Base-by-base conservation (phyloP, 1,139 yeast genomes). In the Nakaseomyces delphensis region DNA sequence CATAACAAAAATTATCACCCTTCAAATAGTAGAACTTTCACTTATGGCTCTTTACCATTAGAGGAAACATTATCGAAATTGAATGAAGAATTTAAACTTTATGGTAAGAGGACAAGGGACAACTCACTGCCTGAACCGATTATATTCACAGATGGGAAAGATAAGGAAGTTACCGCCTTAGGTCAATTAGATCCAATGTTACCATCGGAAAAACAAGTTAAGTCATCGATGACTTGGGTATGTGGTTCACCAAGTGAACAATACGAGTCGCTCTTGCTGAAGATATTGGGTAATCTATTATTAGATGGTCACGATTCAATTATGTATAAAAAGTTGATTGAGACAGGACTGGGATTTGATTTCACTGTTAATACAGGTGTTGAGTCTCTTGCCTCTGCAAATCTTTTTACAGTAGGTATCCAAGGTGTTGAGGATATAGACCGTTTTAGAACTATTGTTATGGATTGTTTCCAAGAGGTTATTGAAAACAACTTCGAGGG, bases 271-370 rank as follows among this genome's bases (percentile, higher is more conserved):
- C 83, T 89, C 60, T 71, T 84, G 40, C 70, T 91, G 74, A 82
- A 79, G 47, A 68, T 89, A 5, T 67, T 89, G 39, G 77, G 84
- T 19, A 76, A 80, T 14, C 67, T 93, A 45, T 67, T 93, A 30
- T 76, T 83, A 53, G 96, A 86, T 59, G 97, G 98, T 1, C 97
- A 89, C 57, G 82, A 91, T 11, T 83, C 97, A 9, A 91, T 95
- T 5, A 71, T 91, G 43, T 85, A 89, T 62, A 86, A 87, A 62
- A 77, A 77, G 19, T 69, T 91, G 45, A 83, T 91, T 47, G 98
- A 91, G 60, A 66, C 82, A 8, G 94, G 93, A 2, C 63, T 79
- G 38, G 97, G 94, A 33, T 78, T 84, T 39, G 97, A 91, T 53
- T 91, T 82, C 60, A 70, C 93, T 0, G 84, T 89, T 5, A 93